These are phyloP conservation scores for Calonectria leucothoes DNA, from an alignment of 2,329 filamentous ascomycete species.

Conservation along the genomic window DNA sequence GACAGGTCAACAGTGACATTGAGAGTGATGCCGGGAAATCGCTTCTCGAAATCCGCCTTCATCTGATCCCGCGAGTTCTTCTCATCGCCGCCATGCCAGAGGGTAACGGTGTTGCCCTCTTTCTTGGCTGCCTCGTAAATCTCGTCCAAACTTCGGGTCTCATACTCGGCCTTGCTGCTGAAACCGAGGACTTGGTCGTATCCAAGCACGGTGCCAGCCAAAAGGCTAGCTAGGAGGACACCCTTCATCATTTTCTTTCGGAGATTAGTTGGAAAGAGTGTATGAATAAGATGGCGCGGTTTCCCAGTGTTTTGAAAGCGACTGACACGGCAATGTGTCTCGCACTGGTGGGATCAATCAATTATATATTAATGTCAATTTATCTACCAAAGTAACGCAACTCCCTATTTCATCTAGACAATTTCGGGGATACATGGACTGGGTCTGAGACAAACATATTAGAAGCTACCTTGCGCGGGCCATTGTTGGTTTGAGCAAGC, in stretches of 20 bases:
- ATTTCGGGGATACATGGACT: neutral
- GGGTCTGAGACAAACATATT: neutral
- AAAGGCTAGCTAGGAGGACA: slow-evolving; percentile 8
- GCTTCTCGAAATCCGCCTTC: slow-evolving; percentile 56
- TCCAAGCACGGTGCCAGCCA: slow-evolving; percentile 20
- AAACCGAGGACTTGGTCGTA: slow-evolving; percentile 42
- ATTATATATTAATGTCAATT: neutral
- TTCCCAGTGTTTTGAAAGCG: neutral
- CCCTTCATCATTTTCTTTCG: slow-evolving; percentile 14
- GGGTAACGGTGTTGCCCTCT: slow-evolving; percentile 58
- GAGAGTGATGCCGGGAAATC: slow-evolving; percentile 62
- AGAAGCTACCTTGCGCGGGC: neutral
- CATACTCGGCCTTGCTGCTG: slow-evolving; percentile 38
- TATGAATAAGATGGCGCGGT: no score
- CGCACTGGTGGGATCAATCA: neutral
- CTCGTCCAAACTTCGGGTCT: slow-evolving; percentile 60
- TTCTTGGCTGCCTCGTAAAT: slow-evolving; percentile 61
- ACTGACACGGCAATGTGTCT: neutral
- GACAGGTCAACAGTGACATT: slow-evolving; percentile 67
- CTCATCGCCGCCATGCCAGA: slow-evolving; percentile 63
- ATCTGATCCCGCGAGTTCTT: slow-evolving; percentile 50
- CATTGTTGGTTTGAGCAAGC: neutral
- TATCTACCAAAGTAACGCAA: neutral
- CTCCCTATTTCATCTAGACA: neutral
- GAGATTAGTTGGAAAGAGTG: neutral